Evolutionary conservation across 2,329 filamentous ascomycete genomes (phyloP).

Genomic region (Xylaria sp.): DNA sequence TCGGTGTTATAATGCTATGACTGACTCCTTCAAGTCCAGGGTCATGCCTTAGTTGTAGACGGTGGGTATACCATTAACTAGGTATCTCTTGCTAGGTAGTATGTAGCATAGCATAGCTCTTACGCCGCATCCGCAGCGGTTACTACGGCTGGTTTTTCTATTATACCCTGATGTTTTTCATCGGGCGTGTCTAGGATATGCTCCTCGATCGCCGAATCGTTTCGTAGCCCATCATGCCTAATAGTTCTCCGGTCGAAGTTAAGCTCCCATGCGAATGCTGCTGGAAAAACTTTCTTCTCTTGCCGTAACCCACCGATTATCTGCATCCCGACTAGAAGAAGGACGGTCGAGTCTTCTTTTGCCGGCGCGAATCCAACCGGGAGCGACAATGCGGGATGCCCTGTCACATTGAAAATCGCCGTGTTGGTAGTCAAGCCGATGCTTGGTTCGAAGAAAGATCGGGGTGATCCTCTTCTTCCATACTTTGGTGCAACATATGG

Average conservation of each 20-base stretch:
- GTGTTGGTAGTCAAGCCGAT: slow-evolving; percentile 63
- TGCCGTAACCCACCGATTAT: slow-evolving; percentile 64
- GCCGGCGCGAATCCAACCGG: slow-evolving; percentile 61
- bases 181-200: background rate
- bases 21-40: slow-evolving; percentile 52
- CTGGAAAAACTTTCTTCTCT: slow-evolving; percentile 59
- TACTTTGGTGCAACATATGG: slow-evolving; percentile 48
- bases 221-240: background rate
- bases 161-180: background rate
- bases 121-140: background rate
- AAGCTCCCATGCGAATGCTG: slow-evolving; percentile 60
- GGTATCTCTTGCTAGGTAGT: background rate
- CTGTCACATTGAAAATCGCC: slow-evolving; percentile 66
- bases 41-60: slow-evolving; percentile 63
- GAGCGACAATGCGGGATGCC: slow-evolving; percentile 65
- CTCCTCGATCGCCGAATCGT: background rate
- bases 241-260: slow-evolving; percentile 56
- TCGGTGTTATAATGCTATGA: background rate
- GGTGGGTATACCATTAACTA: slow-evolving; percentile 64
- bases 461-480: slow-evolving; percentile 52
- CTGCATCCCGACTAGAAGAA: slow-evolving; percentile 65
- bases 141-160: background rate
- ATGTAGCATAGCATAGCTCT: too few relatives aligned
- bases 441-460: slow-evolving; percentile 60
- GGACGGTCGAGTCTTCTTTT: slow-evolving; percentile 52